Conservation (phyloP, 2,329 filamentous ascomycete species). For the Cladosporium sp. region DNA sequence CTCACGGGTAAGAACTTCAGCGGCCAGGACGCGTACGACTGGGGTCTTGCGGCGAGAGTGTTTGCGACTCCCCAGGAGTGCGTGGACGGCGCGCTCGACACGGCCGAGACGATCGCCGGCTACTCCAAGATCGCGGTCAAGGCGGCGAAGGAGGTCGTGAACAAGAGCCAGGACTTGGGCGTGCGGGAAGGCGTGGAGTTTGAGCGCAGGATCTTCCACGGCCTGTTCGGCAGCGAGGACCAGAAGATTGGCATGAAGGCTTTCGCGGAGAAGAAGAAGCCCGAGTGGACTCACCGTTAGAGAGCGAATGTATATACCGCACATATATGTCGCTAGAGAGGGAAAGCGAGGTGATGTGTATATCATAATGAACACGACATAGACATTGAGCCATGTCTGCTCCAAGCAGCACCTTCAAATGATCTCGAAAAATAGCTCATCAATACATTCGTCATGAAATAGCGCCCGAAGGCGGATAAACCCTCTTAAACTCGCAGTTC, state of each 20-base stretch:
- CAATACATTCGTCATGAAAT: neutral
- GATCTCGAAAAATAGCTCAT: neutral
- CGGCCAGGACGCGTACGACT: constrained; percentile 80
- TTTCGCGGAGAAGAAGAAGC: constrained; percentile 91
- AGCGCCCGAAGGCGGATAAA: neutral
- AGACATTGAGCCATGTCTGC: neutral
- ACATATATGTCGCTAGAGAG: neutral
- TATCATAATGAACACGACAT: neutral
- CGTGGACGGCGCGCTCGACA: constrained; percentile 76
- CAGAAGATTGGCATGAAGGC: constrained; percentile 95
- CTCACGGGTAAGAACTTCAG: constrained; percentile 82
- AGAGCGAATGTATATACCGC: neutral
- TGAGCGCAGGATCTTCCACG: constrained; percentile 90
- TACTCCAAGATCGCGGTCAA: constrained; percentile 85
- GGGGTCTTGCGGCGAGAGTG: constrained; percentile 83
- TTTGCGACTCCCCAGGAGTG: constrained; percentile 80
- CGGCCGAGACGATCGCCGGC: constrained; percentile 84
- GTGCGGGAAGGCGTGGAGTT: constrained; percentile 91
- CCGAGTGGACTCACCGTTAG: constrained; percentile 85
- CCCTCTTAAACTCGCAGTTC: neutral
- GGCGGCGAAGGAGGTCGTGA: constrained; percentile 96
- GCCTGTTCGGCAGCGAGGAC: constrained; percentile 88
- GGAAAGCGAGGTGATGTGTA: neutral
- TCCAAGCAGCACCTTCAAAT: neutral
- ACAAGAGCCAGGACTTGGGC: constrained; percentile 92